These are phyloP conservation scores for Solanum lycopersicoides DNA, from an alignment of 257 asterid genomes.

Conservation along the genomic window DNA sequence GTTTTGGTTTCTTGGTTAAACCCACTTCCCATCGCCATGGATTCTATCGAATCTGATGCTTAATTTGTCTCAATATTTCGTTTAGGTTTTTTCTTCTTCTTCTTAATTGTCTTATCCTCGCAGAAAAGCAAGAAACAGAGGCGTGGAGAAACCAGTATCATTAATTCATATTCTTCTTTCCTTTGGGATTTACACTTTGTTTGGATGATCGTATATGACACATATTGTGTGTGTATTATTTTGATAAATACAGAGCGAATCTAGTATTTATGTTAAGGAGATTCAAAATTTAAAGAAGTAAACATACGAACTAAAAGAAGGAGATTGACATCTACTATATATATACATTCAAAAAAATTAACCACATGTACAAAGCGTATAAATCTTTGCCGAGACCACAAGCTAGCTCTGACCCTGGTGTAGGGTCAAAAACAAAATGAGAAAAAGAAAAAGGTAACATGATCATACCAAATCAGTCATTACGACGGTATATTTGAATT, in stretches of 20 bases:
- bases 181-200: neutral
- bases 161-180: neutral
- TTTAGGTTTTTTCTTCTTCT: neutral
- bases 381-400: no score
- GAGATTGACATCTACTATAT: no score
- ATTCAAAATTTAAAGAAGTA: no score
- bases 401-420: no score
- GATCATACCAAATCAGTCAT: neutral
- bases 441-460: no score
- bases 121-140: neutral
- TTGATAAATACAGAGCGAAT: no score
- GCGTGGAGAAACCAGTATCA: neutral
- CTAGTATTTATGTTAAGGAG: no score
- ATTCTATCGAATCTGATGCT: neutral
- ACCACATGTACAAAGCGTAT: no score
- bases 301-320: no score
- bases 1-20: neutral
- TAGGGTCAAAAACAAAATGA: neutral
- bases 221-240: neutral
- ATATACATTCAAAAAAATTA: no score
- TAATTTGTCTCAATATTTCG: neutral
- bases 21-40: conserved; percentile 23
- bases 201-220: neutral
- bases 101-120: neutral
- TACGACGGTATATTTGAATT: no score